Conservation (phyloP, 2,329 filamentous ascomycete species). For the Hymenoscyphus repandus region DNA sequence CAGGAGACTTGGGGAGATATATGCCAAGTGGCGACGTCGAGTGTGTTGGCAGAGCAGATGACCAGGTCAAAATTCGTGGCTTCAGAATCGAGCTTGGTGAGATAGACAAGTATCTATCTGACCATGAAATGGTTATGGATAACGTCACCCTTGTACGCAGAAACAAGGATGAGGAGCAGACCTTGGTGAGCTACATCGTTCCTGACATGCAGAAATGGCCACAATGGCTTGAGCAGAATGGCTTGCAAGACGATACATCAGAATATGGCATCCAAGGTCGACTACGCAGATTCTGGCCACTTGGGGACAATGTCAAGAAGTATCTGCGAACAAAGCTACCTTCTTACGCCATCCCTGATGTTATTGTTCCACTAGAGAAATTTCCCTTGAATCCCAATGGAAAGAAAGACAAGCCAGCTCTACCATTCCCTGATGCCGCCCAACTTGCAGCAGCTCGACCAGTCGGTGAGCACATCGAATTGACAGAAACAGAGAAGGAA, state of each 20-base stretch:
- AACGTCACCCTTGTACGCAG: conserved; percentile 80
- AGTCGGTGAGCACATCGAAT: conserved; percentile 38
- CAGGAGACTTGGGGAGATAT: conserved; percentile 79
- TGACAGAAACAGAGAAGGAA: conserved; percentile 55
- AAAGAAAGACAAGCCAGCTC: conserved; percentile 72
- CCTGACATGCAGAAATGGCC: conserved; percentile 73
- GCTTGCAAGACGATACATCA: conserved; percentile 41
- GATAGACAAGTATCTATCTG: conserved; percentile 78
- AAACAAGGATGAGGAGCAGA: conserved; percentile 80
- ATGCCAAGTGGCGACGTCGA: conserved; percentile 64
- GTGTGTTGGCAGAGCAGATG: conserved; percentile 74
- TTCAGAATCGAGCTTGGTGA: conserved; percentile 94
- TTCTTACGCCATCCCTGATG: conserved; percentile 67
- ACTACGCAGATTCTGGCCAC: conserved; percentile 35
- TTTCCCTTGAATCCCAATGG: conserved; percentile 82
- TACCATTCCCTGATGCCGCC: conserved; percentile 75
- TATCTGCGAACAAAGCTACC: conserved; percentile 69
- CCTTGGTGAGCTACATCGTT: conserved; percentile 84
- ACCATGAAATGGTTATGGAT: conserved; percentile 72
- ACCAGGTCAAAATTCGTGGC: conserved; percentile 92
- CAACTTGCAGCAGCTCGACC: conserved; percentile 54
- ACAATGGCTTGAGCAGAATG: conserved; percentile 56
- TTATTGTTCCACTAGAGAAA: conserved; percentile 66
- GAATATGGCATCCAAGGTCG: conserved; percentile 36
- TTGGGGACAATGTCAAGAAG: conserved; percentile 52